Evolutionary conservation across 2,329 filamentous ascomycete genomes (phyloP), one percentile per base, ranked within the genome.

Genomic region (Tolypocladium guangdongense): DNA sequence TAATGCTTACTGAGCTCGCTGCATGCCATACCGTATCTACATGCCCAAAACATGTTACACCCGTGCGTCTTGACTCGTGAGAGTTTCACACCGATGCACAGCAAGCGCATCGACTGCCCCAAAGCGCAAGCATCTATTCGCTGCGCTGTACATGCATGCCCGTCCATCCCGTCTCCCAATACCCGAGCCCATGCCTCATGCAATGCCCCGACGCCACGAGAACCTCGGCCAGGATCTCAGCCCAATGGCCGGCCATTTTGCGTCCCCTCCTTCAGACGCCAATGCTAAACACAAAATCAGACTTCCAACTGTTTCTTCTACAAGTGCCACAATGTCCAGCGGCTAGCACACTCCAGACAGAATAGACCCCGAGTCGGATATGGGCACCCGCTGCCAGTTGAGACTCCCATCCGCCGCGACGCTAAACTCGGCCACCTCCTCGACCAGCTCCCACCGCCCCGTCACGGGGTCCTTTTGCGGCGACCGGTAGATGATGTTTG

Each of bases 401-500:
- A 73, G 51, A 2, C 55, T 60, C 14, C 68, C 69, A 33, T 71
- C 62, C 1, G 58, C 48, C 0, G 56, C 56, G 5, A 71, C 64
- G 11, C 52, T 53, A 47, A 67, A 67, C 6, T 64, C 60, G 0
- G 70, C 68, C 10, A 59, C 61, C 55, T 74, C 71, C 53, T 74
- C 71, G 0, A 73, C 57, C 24, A 72, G 58, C 33, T 64, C 65
- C 71, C 71, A 74, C 7, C 56, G 48, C 0, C 65, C 69, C 1
- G 64, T 67, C 3, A 27, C 51, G 6, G 50, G 54, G 30, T 68
- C 60, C 60, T 63, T 69, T 52, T 65, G 63, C 18, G 67, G 56
- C 16, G 64, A 71, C 3, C 71, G 63, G 49, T 70, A 71, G 50
- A 73, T 66, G 30, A 72, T 65, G 20, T 61, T 67, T 16, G 61